phyloP scores from a whole-genome alignment of 2,329 filamentous ascomycete species.

The Colletotrichum sp. region DNA sequence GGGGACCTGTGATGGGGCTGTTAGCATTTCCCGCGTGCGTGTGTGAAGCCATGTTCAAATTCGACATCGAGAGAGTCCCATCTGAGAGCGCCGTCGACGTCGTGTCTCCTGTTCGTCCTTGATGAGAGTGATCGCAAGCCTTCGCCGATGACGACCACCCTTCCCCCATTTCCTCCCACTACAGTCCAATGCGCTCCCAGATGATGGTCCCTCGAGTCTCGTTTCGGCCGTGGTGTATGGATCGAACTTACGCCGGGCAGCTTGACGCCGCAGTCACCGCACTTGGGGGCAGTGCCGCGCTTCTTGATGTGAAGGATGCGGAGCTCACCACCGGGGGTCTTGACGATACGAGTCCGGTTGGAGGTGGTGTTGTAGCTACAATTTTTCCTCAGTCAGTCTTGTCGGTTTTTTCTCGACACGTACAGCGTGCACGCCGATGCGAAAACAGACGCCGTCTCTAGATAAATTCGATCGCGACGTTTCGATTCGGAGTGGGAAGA shows the following conservation, averaged over 20 bases:
- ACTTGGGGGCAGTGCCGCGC: slow-evolving; percentile 97
- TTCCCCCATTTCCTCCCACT: neutral
- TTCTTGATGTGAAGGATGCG: slow-evolving; percentile 99
- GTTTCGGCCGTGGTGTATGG: neutral
- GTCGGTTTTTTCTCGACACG: neutral
- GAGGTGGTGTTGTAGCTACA: slow-evolving; percentile 95
- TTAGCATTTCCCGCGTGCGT: neutral
- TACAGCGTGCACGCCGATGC: neutral
- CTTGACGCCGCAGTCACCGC: slow-evolving; percentile 98
- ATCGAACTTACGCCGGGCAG: slow-evolving; percentile 88
- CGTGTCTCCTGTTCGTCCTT: neutral
- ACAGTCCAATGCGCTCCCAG: neutral
- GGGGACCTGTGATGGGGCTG: slow-evolving; percentile 68
- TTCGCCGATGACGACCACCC: too few species aligned
- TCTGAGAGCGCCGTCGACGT: neutral
- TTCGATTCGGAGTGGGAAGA: neutral
- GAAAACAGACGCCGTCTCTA: neutral
- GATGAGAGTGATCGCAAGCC: neutral
- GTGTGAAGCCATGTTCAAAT: neutral
- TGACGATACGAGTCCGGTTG: slow-evolving; percentile 95
- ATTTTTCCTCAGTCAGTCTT: slow-evolving; percentile 24
- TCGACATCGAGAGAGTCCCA: neutral
- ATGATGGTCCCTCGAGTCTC: neutral
- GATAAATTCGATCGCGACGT: neutral
- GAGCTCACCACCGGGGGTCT: slow-evolving; percentile 95